Percentiles rank a stretch among this genome's conserved stretches.
Conservation (phyloP, 768 basidiomycete species). For the Collybia sp. region DNA sequence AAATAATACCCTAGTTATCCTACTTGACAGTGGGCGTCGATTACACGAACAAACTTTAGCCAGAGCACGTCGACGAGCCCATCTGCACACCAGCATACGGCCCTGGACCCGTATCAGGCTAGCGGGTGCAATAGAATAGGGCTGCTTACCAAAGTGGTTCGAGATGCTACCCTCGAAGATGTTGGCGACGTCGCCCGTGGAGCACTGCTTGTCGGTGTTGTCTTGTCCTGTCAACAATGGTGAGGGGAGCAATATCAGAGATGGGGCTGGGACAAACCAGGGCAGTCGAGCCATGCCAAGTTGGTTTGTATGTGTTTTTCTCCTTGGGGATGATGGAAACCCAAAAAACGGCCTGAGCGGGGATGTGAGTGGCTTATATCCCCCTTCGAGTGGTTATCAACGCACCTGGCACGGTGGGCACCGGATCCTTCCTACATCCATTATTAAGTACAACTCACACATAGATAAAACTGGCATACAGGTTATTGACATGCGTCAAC, state of each 20-base stretch:
- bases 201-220: slow-evolving; percentile 8
- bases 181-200: not conserved
- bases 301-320: slow-evolving; percentile 31
- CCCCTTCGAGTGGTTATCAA: slow-evolving; percentile 1
- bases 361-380: slow-evolving; percentile 12
- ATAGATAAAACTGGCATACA: slow-evolving; percentile 11
- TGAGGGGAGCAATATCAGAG: slow-evolving; percentile 7
- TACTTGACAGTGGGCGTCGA: too few species aligned
- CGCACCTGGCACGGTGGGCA: slow-evolving; percentile 35
- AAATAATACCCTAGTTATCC: too few species aligned
- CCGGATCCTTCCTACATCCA: slow-evolving; percentile 25
- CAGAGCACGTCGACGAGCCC: too few species aligned
- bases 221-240: slow-evolving; percentile 16
- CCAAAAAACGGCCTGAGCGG: slow-evolving; percentile 27
- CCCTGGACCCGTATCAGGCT: too few species aligned
- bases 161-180: not conserved
- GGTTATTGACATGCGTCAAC: slow-evolving; percentile 54
- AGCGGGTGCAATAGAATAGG: too few species aligned
- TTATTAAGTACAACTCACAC: not conserved
- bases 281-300: slow-evolving; percentile 48
- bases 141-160: not conserved
- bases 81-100: too few species aligned
- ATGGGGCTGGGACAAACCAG: slow-evolving; percentile 27
- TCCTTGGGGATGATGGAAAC: slow-evolving; percentile 41
- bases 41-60: too few species aligned